Percentiles rank a stretch among this genome's conserved stretches.
Conservation (phyloP, 768 basidiomycete genomes). For the Leccinum rimulosum region DNA sequence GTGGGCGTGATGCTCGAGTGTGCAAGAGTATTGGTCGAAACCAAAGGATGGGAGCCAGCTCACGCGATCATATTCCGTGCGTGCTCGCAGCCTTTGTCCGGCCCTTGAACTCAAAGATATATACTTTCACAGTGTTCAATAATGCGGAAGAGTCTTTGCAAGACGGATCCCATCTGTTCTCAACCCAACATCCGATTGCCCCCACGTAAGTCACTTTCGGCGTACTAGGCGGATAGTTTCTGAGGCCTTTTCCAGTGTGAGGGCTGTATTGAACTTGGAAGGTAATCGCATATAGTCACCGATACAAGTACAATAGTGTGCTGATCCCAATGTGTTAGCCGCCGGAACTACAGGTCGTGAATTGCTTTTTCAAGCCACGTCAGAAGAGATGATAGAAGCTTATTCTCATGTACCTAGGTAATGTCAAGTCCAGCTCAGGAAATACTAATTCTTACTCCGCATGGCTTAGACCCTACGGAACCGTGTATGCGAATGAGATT, state of each 20-base stretch:
- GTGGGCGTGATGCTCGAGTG: slow-evolving; percentile 92
- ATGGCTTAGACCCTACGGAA: slow-evolving; percentile 72
- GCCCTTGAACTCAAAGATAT: neutral
- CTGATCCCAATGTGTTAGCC: slow-evolving; percentile 41
- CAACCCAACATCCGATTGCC: slow-evolving; percentile 81
- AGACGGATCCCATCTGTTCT: slow-evolving; percentile 91
- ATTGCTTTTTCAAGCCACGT: slow-evolving; percentile 93
- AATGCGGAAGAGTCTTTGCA: slow-evolving; percentile 94
- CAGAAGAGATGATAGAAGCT: slow-evolving; percentile 90
- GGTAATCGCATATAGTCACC: slow-evolving; percentile 39
- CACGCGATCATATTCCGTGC: slow-evolving; percentile 81
- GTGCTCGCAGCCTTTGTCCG: slow-evolving; percentile 25
- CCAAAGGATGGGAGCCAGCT: slow-evolving; percentile 67
- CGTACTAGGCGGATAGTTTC: neutral
- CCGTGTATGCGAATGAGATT: slow-evolving; percentile 86
- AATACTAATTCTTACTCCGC: neutral
- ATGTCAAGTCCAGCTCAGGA: slow-evolving; percentile 45
- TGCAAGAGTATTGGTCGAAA: slow-evolving; percentile 68
- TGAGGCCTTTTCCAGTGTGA: slow-evolving; percentile 39
- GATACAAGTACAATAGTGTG: neutral
- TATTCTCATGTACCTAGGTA: slow-evolving; percentile 85
- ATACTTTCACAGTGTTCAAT: slow-evolving; percentile 71
- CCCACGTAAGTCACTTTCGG: slow-evolving; percentile 50
- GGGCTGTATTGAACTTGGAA: slow-evolving; percentile 75
- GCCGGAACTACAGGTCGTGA: slow-evolving; percentile 87